phyloP scores from a whole-genome alignment of 2,329 filamentous ascomycete genomes.

The Ramularia collo-cygni region DNA sequence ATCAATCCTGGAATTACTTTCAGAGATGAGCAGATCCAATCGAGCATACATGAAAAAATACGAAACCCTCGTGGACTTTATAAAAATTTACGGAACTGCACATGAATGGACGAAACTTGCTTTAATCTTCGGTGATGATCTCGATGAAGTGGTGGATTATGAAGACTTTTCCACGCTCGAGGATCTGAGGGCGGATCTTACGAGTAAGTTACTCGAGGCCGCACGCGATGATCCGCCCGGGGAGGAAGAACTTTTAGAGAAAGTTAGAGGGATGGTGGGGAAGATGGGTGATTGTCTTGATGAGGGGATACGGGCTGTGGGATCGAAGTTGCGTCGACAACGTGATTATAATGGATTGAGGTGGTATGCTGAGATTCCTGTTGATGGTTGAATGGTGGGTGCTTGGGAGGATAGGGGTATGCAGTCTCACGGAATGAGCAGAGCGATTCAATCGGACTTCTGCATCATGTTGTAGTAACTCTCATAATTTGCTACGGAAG shows the following conservation, averaged over 20 bases:
- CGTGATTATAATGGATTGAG: too few relatives aligned
- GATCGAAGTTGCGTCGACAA: too few relatives aligned
- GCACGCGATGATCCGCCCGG: not conserved
- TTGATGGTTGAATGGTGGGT: too few relatives aligned
- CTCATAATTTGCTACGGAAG: too few relatives aligned
- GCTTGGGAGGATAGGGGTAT: too few relatives aligned
- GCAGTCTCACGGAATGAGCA: too few relatives aligned
- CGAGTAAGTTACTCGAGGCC: conserved; percentile 15
- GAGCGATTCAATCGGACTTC: too few relatives aligned
- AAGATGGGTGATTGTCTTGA: not conserved
- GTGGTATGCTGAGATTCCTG: too few relatives aligned
- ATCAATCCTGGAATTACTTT: not conserved
- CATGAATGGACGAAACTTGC: not conserved
- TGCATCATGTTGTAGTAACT: too few relatives aligned
- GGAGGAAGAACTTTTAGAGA: not conserved
- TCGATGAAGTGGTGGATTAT: not conserved
- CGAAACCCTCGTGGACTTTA: not conserved
- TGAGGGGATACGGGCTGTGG: not conserved
- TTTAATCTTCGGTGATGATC: not conserved
- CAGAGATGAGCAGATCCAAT: not conserved
- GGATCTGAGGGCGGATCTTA: conserved; percentile 5
- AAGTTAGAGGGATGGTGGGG: not conserved
- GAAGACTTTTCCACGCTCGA: not conserved
- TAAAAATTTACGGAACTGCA: not conserved
- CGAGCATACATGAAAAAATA: not conserved